phyloP scores from a whole-genome alignment of 345 rosid species.

The Angophora floribunda region DNA sequence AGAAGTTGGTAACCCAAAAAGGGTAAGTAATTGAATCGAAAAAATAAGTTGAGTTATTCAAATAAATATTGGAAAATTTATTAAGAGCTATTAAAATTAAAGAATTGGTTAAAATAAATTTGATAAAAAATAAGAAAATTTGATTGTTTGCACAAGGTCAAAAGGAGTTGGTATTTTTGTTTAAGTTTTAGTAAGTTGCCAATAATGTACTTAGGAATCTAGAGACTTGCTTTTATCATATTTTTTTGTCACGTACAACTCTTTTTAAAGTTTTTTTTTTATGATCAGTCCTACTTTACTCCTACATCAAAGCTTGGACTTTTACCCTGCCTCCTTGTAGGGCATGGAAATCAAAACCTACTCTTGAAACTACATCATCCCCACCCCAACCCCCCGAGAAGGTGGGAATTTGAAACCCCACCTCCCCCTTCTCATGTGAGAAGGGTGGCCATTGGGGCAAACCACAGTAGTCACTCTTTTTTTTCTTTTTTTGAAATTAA shows the following conservation, averaged over 20 bases:
- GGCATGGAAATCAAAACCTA: no score
- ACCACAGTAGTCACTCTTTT: no score
- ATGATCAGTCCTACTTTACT: no score
- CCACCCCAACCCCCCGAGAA: no score
- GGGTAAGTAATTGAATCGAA: not conserved
- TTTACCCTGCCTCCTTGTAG: no score
- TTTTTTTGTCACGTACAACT: not conserved
- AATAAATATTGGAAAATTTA: not conserved
- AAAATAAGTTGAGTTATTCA: not conserved
- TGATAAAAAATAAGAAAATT: not conserved
- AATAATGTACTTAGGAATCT: not conserved
- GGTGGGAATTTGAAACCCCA: no score
- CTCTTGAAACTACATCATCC: no score
- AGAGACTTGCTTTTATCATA: no score
- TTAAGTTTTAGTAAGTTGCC: not conserved
- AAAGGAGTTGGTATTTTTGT: not conserved
- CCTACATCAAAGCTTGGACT: no score
- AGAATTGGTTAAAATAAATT: not conserved
- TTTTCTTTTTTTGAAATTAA: not conserved
- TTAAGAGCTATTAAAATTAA: not conserved
- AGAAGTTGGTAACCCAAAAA: not conserved
- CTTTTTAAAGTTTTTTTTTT: not conserved
- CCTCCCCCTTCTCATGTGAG: no score
- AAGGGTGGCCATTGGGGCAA: no score
- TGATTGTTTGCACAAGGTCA: not conserved